Evolutionary conservation across 345 rosid species (phyloP), one percentile per base, ranked within the genome.

Genomic region (Eucalyptus tenuipes): DNA sequence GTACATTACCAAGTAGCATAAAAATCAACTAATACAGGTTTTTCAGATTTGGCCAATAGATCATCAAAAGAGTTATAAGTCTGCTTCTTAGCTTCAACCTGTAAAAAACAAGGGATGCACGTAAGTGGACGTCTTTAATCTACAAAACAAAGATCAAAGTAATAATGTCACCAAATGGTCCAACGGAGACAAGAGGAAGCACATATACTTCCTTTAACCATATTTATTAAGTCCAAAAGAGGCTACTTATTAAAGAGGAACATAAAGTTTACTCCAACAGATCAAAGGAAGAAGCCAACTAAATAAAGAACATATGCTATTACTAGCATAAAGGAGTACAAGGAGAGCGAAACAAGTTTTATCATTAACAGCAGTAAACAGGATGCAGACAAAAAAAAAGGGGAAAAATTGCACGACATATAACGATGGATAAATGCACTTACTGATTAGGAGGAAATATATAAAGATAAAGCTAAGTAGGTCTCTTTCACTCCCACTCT

Each of bases 21-120:
- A 90, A 97, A 97, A 90, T 96, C 99, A 55, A 97, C 98, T 40
- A 97, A 88, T 57, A 97, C 93, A 25, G 99, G 99, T 86, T 94
- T 96, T 80, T 96, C 96, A 40, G 97, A 90, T 45, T 93, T 93
- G n/a, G 87, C 87, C 90, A 97, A 91, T 92, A 97, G 90, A 87
- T 97, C 98, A 89, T 95, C 98, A 33, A 97, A 92, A 88, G 93
- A 89, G 87, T 95, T 92, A 92, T 91, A 96, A 14, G 95, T 96
- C 91, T 96, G 95, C 92, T 95, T 95, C 96, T 93, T 96, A 88
- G 98, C 96, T 88, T 92, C 92, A 64, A 81, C 89, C 91, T 90
- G 66, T 88, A 88, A 59, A 59, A 85, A 88, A 40, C 82, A 40
- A 75, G 47, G 82, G 27, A 75, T 75, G 13, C 82, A 1, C 16